Conservation (phyloP, 148 eudicot species). For the Chenopodium album region DNA sequence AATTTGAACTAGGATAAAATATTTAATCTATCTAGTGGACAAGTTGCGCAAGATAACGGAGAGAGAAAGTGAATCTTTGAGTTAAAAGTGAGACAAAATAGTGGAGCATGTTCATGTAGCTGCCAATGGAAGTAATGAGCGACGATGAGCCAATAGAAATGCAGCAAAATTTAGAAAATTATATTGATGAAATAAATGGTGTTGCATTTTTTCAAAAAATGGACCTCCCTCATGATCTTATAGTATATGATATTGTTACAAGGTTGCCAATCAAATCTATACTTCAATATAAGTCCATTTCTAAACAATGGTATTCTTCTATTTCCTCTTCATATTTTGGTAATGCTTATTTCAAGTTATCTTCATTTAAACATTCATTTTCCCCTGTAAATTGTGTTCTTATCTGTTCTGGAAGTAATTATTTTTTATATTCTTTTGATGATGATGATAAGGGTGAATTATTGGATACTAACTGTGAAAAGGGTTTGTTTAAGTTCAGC, state of each 20-base stretch:
- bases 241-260: conserved; percentile 1
- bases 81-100: neutral
- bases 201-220: conserved; percentile 14
- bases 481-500: conserved; percentile 25
- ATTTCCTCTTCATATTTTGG: conserved; percentile 19
- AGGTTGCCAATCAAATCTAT: conserved; percentile 29
- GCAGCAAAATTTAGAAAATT: neutral
- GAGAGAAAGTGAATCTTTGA: conserved; percentile 4
- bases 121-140: conserved; percentile 3
- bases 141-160: neutral
- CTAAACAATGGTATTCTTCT: conserved; percentile 26
- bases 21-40: neutral
- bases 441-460: neutral
- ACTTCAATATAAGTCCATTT: conserved; percentile 24
- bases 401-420: conserved; percentile 9
- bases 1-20: neutral
- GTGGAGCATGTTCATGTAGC: neutral
- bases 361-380: neutral
- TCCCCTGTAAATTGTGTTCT: conserved; percentile 10
- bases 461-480: neutral
- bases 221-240: conserved; percentile 28
- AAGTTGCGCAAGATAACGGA: conserved; percentile 12
- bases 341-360: conserved; percentile 13
- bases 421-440: conserved; percentile 19
- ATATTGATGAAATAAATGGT: neutral